Base-by-base conservation (phyloP, 2,329 filamentous ascomycete species). In the Immersiporthe knoxdaviesiana region DNA sequence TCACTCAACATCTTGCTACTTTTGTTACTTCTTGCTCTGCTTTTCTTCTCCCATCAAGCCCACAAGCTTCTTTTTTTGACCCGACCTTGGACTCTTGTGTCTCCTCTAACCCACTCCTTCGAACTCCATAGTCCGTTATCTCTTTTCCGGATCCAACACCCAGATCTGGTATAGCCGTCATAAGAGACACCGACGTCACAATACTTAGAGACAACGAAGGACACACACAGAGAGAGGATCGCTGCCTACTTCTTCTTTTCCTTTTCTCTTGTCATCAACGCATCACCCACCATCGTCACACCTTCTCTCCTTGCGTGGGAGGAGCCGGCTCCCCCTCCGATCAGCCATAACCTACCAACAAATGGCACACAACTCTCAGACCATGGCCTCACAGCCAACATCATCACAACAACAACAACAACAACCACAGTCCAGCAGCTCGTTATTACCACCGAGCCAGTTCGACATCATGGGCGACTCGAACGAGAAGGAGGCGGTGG, bases 241-340 rank as follows among this genome's bases (percentile, higher is more conserved):
- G 27, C 47, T 35, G 30, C 47, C 41, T 14, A 14, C 64, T 30
- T 47, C 52, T 27, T 30, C 37, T 14, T 24, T 24, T n/a, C 30
- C 24, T 61, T 41, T 7, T 35, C 11, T 56, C 24, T 47, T 59
- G 24, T 50, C 32, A 66, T 41, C 66, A 54, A 39, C 37, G 11
- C 37, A 39, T 10, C 37, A 39, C 11, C 37, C 6, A 39, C 37
- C 37, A 10, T 47, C 44, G 61, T 52, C 61, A 58, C 54, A 39
- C 27, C 41, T n/a, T n/a, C 35, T 35, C 35, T n/a, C 58, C 47
- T 44, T 50, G 61, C 32, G 56, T 47, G 30, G 66, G 67, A 56
- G 69, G 69, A 65, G 69, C 69, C 30, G 67, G 69, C 54, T 71
- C 64, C 65, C 69, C 67, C 69, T 24, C 39, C 56, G 14, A 32